A percentile compares a stretch with the other conserved stretches of the same genome.
phyloP scores from a whole-genome alignment of 805 yeast species.

The Nakazawaea ishiwadae region DNA sequence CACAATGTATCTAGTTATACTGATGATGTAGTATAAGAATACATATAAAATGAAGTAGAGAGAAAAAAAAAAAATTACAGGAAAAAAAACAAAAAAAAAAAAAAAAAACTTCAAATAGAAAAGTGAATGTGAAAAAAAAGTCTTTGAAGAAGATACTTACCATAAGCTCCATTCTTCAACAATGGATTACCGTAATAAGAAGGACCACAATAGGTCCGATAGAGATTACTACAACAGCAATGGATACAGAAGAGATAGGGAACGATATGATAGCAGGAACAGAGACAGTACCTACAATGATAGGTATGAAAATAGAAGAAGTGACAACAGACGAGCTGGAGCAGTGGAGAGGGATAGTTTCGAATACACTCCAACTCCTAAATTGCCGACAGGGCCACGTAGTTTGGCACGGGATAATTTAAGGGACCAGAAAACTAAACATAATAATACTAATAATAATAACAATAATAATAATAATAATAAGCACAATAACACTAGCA shows the following conservation, averaged over 20 bases:
- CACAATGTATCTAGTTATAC: no score
- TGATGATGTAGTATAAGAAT: no score
- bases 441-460: background rate
- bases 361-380: constrained; percentile 3
- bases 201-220: background rate
- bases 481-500: background rate
- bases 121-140: no score
- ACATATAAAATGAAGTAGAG: no score
- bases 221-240: background rate
- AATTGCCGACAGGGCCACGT: constrained; percentile 7
- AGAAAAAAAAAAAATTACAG: no score
- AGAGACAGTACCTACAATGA: background rate
- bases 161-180: background rate
- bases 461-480: background rate
- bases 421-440: background rate
- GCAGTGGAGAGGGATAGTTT: constrained; percentile 2
- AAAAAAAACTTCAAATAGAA: no score
- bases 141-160: no score
- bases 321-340: background rate
- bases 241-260: no score
- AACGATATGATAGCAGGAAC: background rate
- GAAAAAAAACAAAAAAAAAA: no score
- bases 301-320: background rate
- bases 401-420: background rate
- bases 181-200: constrained; percentile 4